Base-by-base conservation (phyloP, 1,139 yeast genomes). In the Nematodospora anomalae region DNA sequence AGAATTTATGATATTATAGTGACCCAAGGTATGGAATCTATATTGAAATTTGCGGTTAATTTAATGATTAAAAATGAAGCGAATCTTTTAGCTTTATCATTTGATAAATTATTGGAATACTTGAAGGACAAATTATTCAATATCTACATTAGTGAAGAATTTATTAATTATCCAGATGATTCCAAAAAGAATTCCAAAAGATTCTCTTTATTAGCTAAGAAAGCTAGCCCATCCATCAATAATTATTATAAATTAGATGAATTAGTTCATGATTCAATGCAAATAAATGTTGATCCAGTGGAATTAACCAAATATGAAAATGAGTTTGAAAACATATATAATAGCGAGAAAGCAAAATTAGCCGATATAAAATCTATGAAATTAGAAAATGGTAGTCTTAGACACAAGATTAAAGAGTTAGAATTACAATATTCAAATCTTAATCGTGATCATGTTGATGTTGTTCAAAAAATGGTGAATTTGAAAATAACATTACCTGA, bases 11-110 rank as follows among this genome's bases (percentile, higher is more conserved):
- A 92, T 63, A 76, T 86, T 38, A 79, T 92, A 12, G 76, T 92
- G 33, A 83, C 95, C 5, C 96, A 90, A 62, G 97, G 97, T 21
- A 67, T 83, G 37, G 97, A 89, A 57, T 79, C 94, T 3, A 67
- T 90, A 36, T 67, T 92, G 50, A 80, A 86, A 52, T 83, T 92
- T 59, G 89, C 95, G 0, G 69, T 88, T 11, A 87, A 87, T 31
- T 66, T 92, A 45, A 78, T 92, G 79, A 60, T 75, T 26, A 75
- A 78, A 45, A 88, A 87, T 53, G 80, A 83, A 39, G 58, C 64
- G 2, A 72, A 67, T 28, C 66, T 92, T 30, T 51, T 88, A 35
- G 55, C 70, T 3, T 70, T 88, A 40, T 75, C 75, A 37, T 88
- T 90, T 61, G 97, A 90, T 57, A 74, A 77, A 8, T 67, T 92